phyloP scores from a whole-genome alignment of 805 yeast species.

The Sugiyamaella valdiviana region DNA sequence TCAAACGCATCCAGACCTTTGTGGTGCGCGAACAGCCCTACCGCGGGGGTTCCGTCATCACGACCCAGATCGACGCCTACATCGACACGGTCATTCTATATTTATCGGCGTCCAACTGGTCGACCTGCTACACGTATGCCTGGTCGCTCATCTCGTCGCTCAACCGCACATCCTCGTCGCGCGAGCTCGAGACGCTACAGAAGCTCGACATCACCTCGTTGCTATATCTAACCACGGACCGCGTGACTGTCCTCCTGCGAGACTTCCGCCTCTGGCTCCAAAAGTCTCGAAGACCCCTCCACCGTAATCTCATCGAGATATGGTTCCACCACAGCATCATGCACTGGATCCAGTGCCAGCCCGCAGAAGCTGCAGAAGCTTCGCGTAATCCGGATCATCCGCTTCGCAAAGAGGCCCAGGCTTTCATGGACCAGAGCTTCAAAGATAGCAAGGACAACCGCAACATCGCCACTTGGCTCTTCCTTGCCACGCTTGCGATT shows the following conservation, averaged over 20 bases:
- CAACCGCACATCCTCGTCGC: slow-evolving; percentile 33
- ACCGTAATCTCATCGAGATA: slow-evolving; percentile 40
- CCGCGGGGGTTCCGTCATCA: slow-evolving; percentile 5
- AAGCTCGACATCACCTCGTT: slow-evolving; percentile 43
- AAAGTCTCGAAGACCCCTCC: slow-evolving; percentile 39
- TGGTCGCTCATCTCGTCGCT: slow-evolving; percentile 22
- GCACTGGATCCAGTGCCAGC: slow-evolving; percentile 47
- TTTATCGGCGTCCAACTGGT: slow-evolving; percentile 47
- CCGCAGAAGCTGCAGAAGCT: slow-evolving; percentile 34
- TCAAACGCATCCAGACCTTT: slow-evolving; percentile 7
- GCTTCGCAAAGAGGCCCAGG: slow-evolving; percentile 12
- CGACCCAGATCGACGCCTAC: slow-evolving; percentile 11
- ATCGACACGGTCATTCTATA: slow-evolving; percentile 38
- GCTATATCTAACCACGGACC: slow-evolving; percentile 37
- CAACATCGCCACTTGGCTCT: slow-evolving; percentile 10
- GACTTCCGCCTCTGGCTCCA: slow-evolving; percentile 36
- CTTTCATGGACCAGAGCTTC: slow-evolving; percentile 14
- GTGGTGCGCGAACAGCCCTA: slow-evolving; percentile 6
- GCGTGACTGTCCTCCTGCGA: slow-evolving; percentile 36
- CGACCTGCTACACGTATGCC: slow-evolving; percentile 32
- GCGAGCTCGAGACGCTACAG: slow-evolving; percentile 37
- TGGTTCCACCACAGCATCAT: slow-evolving; percentile 43
- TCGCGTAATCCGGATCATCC: slow-evolving; percentile 1
- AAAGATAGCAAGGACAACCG: slow-evolving; percentile 11
- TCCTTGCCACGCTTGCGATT: slow-evolving; percentile 11